phyloP scores from a whole-genome alignment of 1,284 basidiomycete genomes.

The Apiotrichum sp. region DNA sequence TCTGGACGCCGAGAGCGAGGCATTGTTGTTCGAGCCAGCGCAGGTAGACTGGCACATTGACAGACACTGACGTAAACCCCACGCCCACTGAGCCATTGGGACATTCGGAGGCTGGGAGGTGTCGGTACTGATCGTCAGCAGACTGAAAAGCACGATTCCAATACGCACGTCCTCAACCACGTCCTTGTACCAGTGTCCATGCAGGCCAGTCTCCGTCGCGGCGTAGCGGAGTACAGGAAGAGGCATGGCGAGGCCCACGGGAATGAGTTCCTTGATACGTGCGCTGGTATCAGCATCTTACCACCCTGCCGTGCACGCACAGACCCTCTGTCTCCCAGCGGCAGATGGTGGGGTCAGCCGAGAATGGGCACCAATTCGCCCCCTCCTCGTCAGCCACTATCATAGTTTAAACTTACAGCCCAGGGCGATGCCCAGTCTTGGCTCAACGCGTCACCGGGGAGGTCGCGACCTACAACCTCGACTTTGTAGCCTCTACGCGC shows the following conservation, averaged over 20 bases:
- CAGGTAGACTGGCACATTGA: conserved; percentile 18
- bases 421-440: conserved; percentile 21
- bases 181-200: conserved; percentile 19
- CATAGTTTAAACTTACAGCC: no score
- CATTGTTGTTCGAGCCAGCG: conserved; percentile 17
- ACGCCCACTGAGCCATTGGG: conserved; percentile 16
- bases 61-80: conserved; percentile 16
- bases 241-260: conserved; percentile 16
- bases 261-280: conserved; percentile 14
- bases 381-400: no score
- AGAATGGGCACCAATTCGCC: conserved; percentile 15
- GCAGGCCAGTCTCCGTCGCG: conserved; percentile 15
- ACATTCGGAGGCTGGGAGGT: conserved; percentile 10
- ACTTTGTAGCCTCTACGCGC: conserved; percentile 12
- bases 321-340: conserved; percentile 16
- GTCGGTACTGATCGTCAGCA: no score
- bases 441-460: conserved; percentile 6
- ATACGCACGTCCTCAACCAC: conserved; percentile 9
- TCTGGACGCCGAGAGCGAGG: conserved; percentile 10
- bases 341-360: conserved; percentile 5
- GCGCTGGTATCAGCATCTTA: not conserved
- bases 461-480: conserved; percentile 10
- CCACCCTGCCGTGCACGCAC: conserved; percentile 2
- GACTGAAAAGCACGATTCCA: no score
- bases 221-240: conserved; percentile 18